These are phyloP conservation scores for Sarcodon aspratus DNA, from an alignment of 768 basidiomycete species.

Conservation along the genomic window DNA sequence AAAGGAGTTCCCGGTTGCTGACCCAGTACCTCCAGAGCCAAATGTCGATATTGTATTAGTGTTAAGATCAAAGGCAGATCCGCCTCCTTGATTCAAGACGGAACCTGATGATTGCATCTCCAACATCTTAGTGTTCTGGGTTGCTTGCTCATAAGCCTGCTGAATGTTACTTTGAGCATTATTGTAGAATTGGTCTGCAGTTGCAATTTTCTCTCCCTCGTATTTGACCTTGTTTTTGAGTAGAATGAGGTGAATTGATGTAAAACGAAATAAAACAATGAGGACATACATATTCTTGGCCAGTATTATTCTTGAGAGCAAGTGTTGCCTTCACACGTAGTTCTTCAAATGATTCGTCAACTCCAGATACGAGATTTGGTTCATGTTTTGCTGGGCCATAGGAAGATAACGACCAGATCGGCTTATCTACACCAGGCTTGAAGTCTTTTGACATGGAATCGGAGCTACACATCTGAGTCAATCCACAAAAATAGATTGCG, in stretches of 20 bases:
- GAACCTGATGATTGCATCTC: not conserved
- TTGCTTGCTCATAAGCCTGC: slow-evolving; percentile 42
- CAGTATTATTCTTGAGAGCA: slow-evolving; percentile 41
- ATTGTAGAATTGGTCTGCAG: slow-evolving; percentile 32
- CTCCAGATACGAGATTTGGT: slow-evolving; percentile 45
- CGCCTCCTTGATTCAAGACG: not conserved
- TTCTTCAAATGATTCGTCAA: slow-evolving; percentile 76
- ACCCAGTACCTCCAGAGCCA: not conserved
- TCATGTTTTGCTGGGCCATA: slow-evolving; percentile 74
- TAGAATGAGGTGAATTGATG: not conserved
- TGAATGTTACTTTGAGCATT: slow-evolving; percentile 28
- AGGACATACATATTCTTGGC: slow-evolving; percentile 58
- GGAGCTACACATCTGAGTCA: slow-evolving; percentile 26
- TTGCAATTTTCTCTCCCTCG: slow-evolving; percentile 41
- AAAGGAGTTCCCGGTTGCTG: not conserved
- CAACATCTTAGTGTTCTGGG: slow-evolving; percentile 19
- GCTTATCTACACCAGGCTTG: slow-evolving; percentile 44
- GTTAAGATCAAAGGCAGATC: slow-evolving; percentile 17
- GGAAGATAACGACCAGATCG: slow-evolving; percentile 68
- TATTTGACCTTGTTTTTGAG: slow-evolving; percentile 32
- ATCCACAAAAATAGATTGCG: slow-evolving; percentile 3
- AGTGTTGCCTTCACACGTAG: slow-evolving; percentile 52
- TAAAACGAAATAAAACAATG: not conserved
- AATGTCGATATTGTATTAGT: not conserved
- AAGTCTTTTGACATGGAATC: slow-evolving; percentile 60